Evolutionary conservation across 208 protist species (phyloP).

Genomic region (Acanthamoeba castellanii): DNA sequence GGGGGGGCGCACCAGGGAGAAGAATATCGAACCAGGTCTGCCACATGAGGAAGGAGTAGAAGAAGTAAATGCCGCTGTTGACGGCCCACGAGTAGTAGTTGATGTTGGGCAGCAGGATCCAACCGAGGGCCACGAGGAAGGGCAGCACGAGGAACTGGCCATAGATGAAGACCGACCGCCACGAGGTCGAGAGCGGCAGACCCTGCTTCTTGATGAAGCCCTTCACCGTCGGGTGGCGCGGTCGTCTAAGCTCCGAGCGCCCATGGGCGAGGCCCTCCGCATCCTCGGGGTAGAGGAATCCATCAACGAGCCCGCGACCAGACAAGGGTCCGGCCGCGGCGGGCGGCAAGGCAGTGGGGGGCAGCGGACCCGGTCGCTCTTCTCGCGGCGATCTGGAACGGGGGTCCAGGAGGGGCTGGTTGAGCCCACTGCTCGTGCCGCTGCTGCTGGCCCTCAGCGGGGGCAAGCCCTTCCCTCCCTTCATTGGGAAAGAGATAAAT

Average conservation of each 20-base stretch:
- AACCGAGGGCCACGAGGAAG: background rate
- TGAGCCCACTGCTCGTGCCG: background rate
- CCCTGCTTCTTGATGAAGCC: conserved; percentile 49
- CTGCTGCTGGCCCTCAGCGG: background rate
- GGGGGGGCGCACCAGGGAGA: conserved; percentile 4
- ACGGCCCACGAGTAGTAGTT: conserved; percentile 28
- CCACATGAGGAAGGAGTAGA: conserved; percentile 64
- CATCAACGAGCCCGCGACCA: background rate
- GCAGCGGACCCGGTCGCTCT: background rate
- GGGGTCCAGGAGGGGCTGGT: background rate
- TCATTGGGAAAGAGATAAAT: background rate
- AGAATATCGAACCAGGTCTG: conserved; percentile 57
- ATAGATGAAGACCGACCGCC: conserved; percentile 40
- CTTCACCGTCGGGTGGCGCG: background rate
- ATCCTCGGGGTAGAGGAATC: conserved; percentile 50
- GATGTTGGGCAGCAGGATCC: conserved; percentile 45
- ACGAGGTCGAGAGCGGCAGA: background rate
- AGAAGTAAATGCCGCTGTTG: conserved; percentile 24
- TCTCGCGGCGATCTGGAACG: background rate
- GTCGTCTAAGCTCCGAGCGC: background rate
- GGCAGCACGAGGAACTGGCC: conserved; percentile 48
- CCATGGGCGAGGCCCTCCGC: background rate
- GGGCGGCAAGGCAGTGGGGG: background rate
- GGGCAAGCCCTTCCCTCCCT: background rate
- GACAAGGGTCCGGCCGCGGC: background rate